Conservation (phyloP, 225 moss, liverwort and hornwort species). For the Marchantia paleacea region DNA sequence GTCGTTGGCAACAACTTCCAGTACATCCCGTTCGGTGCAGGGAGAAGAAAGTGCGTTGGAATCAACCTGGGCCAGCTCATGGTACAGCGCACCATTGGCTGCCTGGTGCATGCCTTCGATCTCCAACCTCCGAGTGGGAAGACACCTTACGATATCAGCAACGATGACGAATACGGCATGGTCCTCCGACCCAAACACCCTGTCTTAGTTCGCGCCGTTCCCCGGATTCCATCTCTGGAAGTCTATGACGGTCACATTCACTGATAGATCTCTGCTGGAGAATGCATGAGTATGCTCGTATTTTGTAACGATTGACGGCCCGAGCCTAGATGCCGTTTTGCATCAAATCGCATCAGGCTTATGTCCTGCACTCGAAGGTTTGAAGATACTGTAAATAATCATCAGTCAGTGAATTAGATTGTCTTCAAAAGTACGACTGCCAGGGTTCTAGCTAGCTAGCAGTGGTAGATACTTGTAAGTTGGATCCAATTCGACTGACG, state of each 20-base stretch:
- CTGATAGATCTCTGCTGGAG: background rate
- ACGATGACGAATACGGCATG: slow-evolving; percentile 14
- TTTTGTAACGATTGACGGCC: no score
- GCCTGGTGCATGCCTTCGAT: slow-evolving; percentile 10
- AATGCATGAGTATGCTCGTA: no score
- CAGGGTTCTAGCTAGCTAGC: no score
- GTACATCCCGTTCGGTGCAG: slow-evolving; percentile 24
- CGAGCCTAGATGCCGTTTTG: no score
- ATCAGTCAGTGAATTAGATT: no score
- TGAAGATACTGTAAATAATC: no score
- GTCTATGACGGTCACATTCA: background rate
- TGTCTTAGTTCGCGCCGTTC: background rate
- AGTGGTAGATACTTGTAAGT: no score
- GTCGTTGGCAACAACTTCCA: slow-evolving; percentile 12
- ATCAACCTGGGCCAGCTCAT: slow-evolving; percentile 16
- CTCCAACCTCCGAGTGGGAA: slow-evolving; percentile 7
- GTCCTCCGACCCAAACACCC: slow-evolving; percentile 12
- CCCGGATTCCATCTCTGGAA: background rate
- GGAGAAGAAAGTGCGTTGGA: slow-evolving; percentile 18
- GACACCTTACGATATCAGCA: slow-evolving; percentile 5
- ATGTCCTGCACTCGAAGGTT: no score
- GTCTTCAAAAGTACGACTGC: no score
- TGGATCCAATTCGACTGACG: no score
- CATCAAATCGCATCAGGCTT: no score
- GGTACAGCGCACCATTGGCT: background rate